Evolutionary conservation across 2,329 filamentous ascomycete genomes (phyloP), one percentile per base, ranked within the genome.

Genomic region (Penicillium glabrum): DNA sequence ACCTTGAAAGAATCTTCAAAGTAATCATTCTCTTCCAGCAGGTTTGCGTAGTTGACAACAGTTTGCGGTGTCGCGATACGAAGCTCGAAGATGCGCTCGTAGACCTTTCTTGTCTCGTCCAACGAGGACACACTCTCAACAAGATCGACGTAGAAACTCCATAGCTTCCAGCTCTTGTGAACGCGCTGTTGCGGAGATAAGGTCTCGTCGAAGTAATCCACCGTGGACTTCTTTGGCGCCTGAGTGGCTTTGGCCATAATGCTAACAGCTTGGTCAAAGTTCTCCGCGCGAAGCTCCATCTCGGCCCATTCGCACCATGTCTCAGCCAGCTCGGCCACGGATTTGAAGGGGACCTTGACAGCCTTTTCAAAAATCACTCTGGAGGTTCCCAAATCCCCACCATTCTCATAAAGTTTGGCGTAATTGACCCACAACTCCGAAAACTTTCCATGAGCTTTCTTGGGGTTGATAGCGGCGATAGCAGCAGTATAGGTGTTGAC

Each of bases 231-330:
- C 75, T 98, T 98, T 0, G 95, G 93, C n/a, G 95, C 91, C 73
- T 96, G 93, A 5, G 95, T 93, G 19, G 95, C 95, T 75, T 96
- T 98, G 41, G 91, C 90, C 93, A 99, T 97, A 71, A 99, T 93
- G 59, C 89, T 89, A 61, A 97, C 89, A 3, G 96, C 95, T 68
- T 90, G 89, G 71, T 98, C 93, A 63, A 98, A 97, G 70, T 98
- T 96, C 69, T 98, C 93, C 68, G 92, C 92, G 48, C 95, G 89
- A 48, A 99, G 82, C 74, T 99, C 95, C 89, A 99, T 91, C 75
- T 99, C 93, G 1, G 96, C 93, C 93, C 95, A 99, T 76, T 96
- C 92, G 62, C 96, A 96, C 95, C 95, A 99, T 84, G 95, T 96
- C 69, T 99, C 95, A 21, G 95, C 95, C 56, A 99, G 82, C 75